These are phyloP conservation scores for Phytophthora pinifolia DNA, from an alignment of 352 stramenopile species.

Conservation along the genomic window DNA sequence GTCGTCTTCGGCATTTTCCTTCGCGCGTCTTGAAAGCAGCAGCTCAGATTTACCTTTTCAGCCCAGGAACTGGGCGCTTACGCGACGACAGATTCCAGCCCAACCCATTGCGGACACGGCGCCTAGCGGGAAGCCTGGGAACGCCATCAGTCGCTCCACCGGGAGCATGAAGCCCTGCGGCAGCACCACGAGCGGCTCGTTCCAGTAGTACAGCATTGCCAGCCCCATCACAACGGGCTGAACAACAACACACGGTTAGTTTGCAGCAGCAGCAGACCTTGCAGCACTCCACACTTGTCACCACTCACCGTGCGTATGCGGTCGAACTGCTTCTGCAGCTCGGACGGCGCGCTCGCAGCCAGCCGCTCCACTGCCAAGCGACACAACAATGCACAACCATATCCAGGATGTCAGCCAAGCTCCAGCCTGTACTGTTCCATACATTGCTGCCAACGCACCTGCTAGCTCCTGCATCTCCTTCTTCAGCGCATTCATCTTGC, in stretches of 20 bases:
- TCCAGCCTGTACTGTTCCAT: not conserved
- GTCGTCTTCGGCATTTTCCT: constrained; percentile 3
- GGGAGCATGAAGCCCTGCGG: constrained; percentile 77
- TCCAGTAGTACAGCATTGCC: constrained; percentile 73
- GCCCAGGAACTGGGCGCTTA: constrained; percentile 64
- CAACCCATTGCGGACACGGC: constrained; percentile 77
- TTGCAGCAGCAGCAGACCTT: not conserved
- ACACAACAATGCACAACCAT: constrained; percentile 6
- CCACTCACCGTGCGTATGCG: constrained; percentile 65
- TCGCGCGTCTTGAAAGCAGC: not conserved
- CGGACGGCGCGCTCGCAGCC: constrained; percentile 60
- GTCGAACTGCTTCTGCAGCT: constrained; percentile 74
- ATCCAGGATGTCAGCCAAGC: constrained; percentile 5
- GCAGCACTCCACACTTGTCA: not conserved
- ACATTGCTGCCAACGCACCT: constrained; percentile 31
- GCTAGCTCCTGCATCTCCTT: constrained; percentile 84
- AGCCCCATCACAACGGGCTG: constrained; percentile 62
- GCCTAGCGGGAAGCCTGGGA: constrained; percentile 76
- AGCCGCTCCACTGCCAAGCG: constrained; percentile 58
- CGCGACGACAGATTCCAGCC: constrained; percentile 73
- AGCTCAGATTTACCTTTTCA: constrained; percentile 15
- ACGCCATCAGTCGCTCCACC: constrained; percentile 72
- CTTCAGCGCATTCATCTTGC: constrained; percentile 85
- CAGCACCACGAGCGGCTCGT: constrained; percentile 68
- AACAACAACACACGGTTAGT: not conserved